Evolutionary conservation across 306 rosid genomes (phyloP), one percentile per base, ranked within the genome.

Genomic region (Vigna reflexopilosa): DNA sequence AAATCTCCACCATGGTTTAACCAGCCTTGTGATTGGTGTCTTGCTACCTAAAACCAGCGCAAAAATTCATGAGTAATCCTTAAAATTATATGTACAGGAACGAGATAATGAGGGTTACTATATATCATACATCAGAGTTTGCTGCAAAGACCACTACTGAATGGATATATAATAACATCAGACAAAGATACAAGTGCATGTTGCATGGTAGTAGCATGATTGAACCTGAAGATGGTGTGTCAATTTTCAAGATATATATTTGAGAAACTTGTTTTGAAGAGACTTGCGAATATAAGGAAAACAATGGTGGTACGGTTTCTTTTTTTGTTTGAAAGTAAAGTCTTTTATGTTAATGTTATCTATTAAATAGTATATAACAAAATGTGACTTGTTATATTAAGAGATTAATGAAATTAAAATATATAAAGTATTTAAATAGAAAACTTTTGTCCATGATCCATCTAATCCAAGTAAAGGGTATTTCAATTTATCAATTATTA

Each of bases 1-100:
- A 90, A 50, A 81, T 90, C 90, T 15, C 93, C 93, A 3, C 93
- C 94, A 42, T 88, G 94, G 84, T 88, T 90, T 38, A 76, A 40
- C 94, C 97, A 91, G 20, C 77, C 47, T 75, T 77, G 80, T 56
- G 55, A 80, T 12, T 74, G 34, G 36, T 80, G 58, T 15, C 15
- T 19, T 2, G 7, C 36, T 50, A 69, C 14, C 83, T 80, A 30
- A 36, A 62, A 57, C 49, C 45, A 36, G 7, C 5, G 38, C 11
- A 28, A 59, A 6, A 51, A 50, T 15, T 49, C 7, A 49, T 50
- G 56, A 50, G 22, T 51, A n/a, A n/a, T 51, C 24, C 3, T 51
- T n/a, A n/a, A n/a, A 54, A 54, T 6, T 19, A 52, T 17, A 8
- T 52, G 19, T 17, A 56, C 32, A 9, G 1, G 15, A 55, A 19